A percentile compares a stretch with the other conserved stretches of the same genome.
These are phyloP conservation scores for Smallanthus sonchifolius DNA, from an alignment of 129 eudicot genomes.

Conservation along the genomic window DNA sequence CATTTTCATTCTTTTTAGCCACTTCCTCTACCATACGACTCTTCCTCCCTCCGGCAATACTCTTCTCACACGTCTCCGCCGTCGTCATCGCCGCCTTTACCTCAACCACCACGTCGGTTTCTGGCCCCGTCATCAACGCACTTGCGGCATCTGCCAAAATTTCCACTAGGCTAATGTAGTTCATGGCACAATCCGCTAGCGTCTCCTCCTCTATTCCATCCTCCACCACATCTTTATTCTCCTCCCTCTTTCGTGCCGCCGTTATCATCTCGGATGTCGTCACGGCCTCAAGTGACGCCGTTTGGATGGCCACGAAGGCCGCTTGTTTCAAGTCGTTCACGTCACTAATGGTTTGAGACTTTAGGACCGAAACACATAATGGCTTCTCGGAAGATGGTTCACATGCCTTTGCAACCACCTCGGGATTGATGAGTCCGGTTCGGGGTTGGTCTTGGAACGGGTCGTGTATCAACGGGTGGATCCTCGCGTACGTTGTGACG, in stretches of 20 bases:
- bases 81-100: slow-evolving; percentile 41
- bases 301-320: slow-evolving; percentile 40
- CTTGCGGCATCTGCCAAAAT: slow-evolving; percentile 40
- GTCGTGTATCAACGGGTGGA: background rate
- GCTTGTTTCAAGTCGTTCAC: slow-evolving; percentile 42
- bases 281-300: slow-evolving; percentile 32
- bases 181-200: slow-evolving; percentile 39
- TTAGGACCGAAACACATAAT: slow-evolving; percentile 37
- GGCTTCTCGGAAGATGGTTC: slow-evolving; percentile 22
- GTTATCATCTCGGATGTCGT: slow-evolving; percentile 23
- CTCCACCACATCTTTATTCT: slow-evolving; percentile 15
- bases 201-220: slow-evolving; percentile 33
- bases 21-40: slow-evolving; percentile 24
- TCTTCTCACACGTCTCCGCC: slow-evolving; percentile 40
- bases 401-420: slow-evolving; percentile 40
- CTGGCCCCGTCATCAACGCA: slow-evolving; percentile 19
- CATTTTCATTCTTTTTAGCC: slow-evolving; percentile 32
- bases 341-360: slow-evolving; percentile 25
- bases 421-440: background rate
- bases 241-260: slow-evolving; percentile 5
- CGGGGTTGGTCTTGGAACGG: background rate
- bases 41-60: slow-evolving; percentile 21
- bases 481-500: slow-evolving; percentile 17
- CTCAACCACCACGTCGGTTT: slow-evolving; percentile 27
- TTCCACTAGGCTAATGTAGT: slow-evolving; percentile 36